Evolutionary conservation across 768 basidiomycete species (phyloP), one percentile per base, ranked within the genome.

Genomic region (Kwoniella sp.): DNA sequence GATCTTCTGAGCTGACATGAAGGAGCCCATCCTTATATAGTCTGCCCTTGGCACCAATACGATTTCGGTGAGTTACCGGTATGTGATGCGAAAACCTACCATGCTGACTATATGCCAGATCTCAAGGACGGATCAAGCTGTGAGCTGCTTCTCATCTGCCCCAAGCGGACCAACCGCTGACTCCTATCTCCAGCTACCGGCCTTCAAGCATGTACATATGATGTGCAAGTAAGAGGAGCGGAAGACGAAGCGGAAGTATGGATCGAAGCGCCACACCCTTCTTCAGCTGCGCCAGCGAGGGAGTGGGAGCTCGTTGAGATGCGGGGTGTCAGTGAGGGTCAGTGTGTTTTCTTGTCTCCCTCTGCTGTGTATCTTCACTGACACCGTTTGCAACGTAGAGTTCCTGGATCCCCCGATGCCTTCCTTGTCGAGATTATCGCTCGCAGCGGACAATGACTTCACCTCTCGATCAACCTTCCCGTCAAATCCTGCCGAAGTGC

Each of bases 381-480:
- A n/a, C 17, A n/a, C 7, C 12, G n/a, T n/a, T n/a, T 3, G 9
- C 5, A 29, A 9, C 52, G n/a, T 47, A 88, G 82, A 79, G 3
- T 91, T 90, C 73, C 87, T 88, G 4, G 89, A 90, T 74, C 87
- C 88, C 1, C 88, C 85, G 22, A 85, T 84, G 8, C 72, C 79
- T 26, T 58, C 15, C 73, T 71, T 61, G 28, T 65, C 63, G 8
- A 29, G 51, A 20, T 38, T 68, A 13, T 48, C 58, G 75, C 41
- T 68, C 15, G 51, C 60, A 15, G 34, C 38, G 38, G 54, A 54
- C 1, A 31, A 53, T 50, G 56, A 58, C 4, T 48, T 30, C 29
- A 37, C 71, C 61, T 29, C 73, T 66, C 66, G 68, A 61, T 34
- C 72, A 59, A 55, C 68, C 50, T 48, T 55, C 11, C 25, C 64